Conservation (phyloP, 805 yeast species). For the Phaffomyces thermotolerans region DNA sequence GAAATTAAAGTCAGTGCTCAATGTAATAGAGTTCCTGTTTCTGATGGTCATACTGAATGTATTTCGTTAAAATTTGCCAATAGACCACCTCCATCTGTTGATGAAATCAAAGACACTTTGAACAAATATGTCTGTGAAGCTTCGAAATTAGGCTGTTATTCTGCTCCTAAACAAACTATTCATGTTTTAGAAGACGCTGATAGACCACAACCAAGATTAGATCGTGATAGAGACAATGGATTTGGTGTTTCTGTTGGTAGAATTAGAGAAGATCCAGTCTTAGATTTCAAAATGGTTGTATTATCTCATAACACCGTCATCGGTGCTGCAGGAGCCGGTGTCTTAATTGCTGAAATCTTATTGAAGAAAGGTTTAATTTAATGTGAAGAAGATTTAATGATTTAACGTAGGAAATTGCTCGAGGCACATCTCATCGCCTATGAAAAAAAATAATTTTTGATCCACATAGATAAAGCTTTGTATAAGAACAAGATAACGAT, state of each 20-base stretch:
- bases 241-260: slow-evolving; percentile 94
- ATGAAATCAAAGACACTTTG: slow-evolving; percentile 64
- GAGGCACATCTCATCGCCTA: not conserved
- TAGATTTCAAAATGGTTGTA: slow-evolving; percentile 96
- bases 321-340: slow-evolving; percentile 99
- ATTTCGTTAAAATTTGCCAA: slow-evolving; percentile 77
- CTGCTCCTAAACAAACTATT: slow-evolving; percentile 90
- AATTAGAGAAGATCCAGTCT: slow-evolving; percentile 84
- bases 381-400: slow-evolving; percentile 4
- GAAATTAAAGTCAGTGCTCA: slow-evolving; percentile 89
- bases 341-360: slow-evolving; percentile 88
- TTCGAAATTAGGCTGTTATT: slow-evolving; percentile 65
- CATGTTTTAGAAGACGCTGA: slow-evolving; percentile 87
- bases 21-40: slow-evolving; percentile 94
- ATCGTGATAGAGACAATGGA: slow-evolving; percentile 91
- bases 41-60: slow-evolving; percentile 97
- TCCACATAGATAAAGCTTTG: too few relatives aligned
- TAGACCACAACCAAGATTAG: slow-evolving; percentile 97
- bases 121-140: slow-evolving; percentile 81
- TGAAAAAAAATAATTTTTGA: too few relatives aligned
- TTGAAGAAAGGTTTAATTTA: slow-evolving; percentile 69
- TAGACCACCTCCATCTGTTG: slow-evolving; percentile 80
- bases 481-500: not conserved
- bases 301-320: slow-evolving; percentile 94
- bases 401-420: not conserved